These are phyloP conservation scores for Golubevia sp. DNA, from an alignment of 1,284 basidiomycete genomes.

Conservation along the genomic window DNA sequence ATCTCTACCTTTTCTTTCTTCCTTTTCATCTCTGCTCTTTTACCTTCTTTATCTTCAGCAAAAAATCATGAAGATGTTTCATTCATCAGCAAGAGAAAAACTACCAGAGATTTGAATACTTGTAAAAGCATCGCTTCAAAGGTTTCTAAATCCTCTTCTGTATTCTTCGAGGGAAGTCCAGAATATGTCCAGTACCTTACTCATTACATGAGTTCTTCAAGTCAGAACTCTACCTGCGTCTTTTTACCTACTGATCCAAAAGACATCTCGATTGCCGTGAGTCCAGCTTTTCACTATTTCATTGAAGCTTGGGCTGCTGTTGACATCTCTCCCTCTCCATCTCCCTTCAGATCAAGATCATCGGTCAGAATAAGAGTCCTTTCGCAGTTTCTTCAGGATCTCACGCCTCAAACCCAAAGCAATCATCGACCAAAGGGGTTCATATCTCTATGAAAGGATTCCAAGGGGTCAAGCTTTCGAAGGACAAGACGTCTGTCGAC, in stretches of 20 bases:
- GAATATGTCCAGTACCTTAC: neutral
- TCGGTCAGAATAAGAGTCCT: slow-evolving; percentile 3
- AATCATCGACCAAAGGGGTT: slow-evolving; percentile 68
- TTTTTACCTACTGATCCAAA: neutral
- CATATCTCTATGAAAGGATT: slow-evolving; percentile 69
- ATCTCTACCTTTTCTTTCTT: too few species aligned
- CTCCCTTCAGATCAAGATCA: slow-evolving; percentile 10
- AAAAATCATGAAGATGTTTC: too few species aligned
- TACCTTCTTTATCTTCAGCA: too few species aligned
- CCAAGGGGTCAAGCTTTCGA: slow-evolving; percentile 64
- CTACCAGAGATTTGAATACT: neutral
- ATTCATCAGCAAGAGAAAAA: too few species aligned
- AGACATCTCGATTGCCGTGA: too few species aligned
- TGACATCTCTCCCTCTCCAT: too few species aligned
- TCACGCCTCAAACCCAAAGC: slow-evolving; percentile 66
- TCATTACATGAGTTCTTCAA: neutral
- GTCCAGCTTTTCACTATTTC: too few species aligned
- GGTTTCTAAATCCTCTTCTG: slow-evolving; percentile 5
- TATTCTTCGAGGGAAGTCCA: neutral
- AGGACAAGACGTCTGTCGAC: slow-evolving; percentile 62
- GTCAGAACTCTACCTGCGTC: neutral
- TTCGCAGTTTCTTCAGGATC: slow-evolving; percentile 67
- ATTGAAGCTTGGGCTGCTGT: too few species aligned
- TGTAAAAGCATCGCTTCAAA: slow-evolving; percentile 2
- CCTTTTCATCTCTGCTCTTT: too few species aligned